Percentiles rank a stretch among this genome's conserved stretches.
phyloP scores from a whole-genome alignment of 352 stramenopile genomes.

The Globisporangium megalacanthum region DNA sequence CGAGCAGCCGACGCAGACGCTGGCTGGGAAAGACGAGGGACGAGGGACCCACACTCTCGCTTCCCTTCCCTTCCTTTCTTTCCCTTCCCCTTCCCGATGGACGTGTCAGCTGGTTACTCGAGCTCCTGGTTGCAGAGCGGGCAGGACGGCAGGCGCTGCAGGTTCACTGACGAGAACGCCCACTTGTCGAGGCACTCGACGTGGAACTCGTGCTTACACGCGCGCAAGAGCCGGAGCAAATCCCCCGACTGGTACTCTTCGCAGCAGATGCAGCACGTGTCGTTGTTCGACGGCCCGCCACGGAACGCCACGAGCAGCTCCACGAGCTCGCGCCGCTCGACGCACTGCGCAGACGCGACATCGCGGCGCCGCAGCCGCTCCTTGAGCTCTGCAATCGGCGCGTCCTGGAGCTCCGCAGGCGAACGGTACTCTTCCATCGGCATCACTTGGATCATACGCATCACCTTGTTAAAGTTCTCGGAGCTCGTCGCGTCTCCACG shows the following conservation, averaged over 20 bases:
- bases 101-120: constrained; percentile 28
- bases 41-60: no score
- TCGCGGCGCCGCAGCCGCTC: constrained; percentile 63
- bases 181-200: constrained; percentile 87
- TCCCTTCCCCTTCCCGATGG: no score
- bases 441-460: constrained; percentile 77
- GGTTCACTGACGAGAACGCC: constrained; percentile 74
- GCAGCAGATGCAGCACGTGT: constrained; percentile 86
- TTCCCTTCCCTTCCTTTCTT: no score
- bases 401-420: constrained; percentile 43
- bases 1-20: background rate
- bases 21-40: background rate
- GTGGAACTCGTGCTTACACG: constrained; percentile 87
- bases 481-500: constrained; percentile 19
- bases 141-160: constrained; percentile 61
- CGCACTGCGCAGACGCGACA: constrained; percentile 48
- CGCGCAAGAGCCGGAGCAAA: constrained; percentile 66
- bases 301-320: constrained; percentile 66
- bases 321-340: constrained; percentile 71
- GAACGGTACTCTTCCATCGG: constrained; percentile 76
- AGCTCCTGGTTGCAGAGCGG: constrained; percentile 80
- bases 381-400: constrained; percentile 64
- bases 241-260: constrained; percentile 81
- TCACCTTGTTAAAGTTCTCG: constrained; percentile 64
- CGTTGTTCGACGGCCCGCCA: constrained; percentile 74